Percentiles rank a stretch among this genome's conserved stretches.
These are phyloP conservation scores for Suhomyces chickasaworum DNA, from an alignment of 1,139 yeast species.

Conservation along the genomic window DNA sequence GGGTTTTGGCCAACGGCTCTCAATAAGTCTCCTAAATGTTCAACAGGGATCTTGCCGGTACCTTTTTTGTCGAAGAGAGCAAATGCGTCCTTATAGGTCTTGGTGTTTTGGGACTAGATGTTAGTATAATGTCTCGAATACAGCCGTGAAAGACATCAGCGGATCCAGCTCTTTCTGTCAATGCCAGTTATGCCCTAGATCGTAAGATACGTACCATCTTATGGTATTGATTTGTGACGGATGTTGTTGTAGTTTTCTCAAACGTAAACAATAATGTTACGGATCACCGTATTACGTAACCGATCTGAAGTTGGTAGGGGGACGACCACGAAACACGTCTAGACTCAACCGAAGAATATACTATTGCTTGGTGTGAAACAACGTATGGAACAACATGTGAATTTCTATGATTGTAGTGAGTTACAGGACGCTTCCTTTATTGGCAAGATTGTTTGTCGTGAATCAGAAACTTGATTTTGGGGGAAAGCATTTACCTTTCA, in stretches of 20 bases:
- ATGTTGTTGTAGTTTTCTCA: constrained; percentile 7
- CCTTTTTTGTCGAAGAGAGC: constrained; percentile 97
- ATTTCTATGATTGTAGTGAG: too few species aligned
- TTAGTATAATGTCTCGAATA: constrained; percentile 10
- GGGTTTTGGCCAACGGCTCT: constrained; percentile 99
- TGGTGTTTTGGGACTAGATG: constrained; percentile 50
- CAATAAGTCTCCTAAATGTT: constrained; percentile 86
- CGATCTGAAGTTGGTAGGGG: constrained; percentile 1
- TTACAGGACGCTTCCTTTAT: not conserved
- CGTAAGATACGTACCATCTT: constrained; percentile 7
- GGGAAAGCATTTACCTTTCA: too few species aligned
- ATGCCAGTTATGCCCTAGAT: not conserved
- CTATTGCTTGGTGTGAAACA: too few species aligned
- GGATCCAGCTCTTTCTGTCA: not conserved
- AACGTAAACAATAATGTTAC: constrained; percentile 12
- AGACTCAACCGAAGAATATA: not conserved
- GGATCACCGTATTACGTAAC: constrained; percentile 8
- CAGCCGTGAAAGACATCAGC: not conserved
- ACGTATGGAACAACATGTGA: too few species aligned
- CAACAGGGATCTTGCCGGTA: constrained; percentile 87
- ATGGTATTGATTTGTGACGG: constrained; percentile 3
- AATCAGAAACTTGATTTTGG: too few species aligned
- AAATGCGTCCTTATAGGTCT: constrained; percentile 94
- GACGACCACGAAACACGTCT: not conserved
- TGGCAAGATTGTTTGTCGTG: too few species aligned